phyloP scores from a whole-genome alignment of 2,329 filamentous ascomycete species.

The Cercospora sp. region DNA sequence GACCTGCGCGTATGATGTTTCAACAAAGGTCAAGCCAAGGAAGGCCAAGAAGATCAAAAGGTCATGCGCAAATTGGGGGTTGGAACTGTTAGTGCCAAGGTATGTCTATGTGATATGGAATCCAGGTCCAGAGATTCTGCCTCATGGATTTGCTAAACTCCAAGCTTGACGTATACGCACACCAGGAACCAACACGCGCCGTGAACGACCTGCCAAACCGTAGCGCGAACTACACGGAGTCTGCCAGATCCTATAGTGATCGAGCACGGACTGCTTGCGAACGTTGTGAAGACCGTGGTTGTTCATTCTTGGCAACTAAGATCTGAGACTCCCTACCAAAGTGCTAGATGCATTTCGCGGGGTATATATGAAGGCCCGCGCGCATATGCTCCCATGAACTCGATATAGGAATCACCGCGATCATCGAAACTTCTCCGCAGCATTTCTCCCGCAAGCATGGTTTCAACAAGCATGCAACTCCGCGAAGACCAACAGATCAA shows the following conservation, averaged over 20 bases:
- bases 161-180: neutral
- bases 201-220: neutral
- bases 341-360: neutral
- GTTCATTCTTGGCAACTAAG: neutral
- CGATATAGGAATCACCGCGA: too few species aligned
- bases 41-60: neutral
- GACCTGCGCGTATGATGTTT: neutral
- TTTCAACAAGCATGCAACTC: neutral
- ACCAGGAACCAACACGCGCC: neutral
- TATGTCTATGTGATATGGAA: neutral
- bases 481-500: neutral
- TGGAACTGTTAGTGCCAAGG: constrained; percentile 1
- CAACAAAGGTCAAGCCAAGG: neutral
- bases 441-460: neutral
- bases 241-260: neutral
- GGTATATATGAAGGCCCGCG: neutral
- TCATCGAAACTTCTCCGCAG: neutral
- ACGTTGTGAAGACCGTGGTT: neutral
- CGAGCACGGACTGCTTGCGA: neutral
- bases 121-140: neutral
- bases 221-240: neutral
- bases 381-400: too few species aligned
- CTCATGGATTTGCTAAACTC: neutral
- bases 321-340: neutral
- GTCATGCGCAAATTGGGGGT: neutral